A percentile compares a stretch with the other conserved stretches of the same genome.
Evolutionary conservation across 768 basidiomycete genomes (phyloP).

Genomic region (Lactarius vividus): DNA sequence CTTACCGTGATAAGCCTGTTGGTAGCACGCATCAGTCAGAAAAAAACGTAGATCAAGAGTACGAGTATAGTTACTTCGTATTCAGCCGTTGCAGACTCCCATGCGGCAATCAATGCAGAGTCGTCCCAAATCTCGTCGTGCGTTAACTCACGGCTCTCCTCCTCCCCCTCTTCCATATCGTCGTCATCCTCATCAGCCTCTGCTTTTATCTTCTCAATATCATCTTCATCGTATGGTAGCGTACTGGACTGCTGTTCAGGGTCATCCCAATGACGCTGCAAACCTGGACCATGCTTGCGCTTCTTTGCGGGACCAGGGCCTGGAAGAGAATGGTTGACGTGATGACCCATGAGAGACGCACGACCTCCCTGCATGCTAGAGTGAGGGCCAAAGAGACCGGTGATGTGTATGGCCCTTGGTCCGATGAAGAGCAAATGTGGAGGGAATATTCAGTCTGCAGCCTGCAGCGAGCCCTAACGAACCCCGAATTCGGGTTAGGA

Average conservation of each 20-base stretch:
- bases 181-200: conserved; percentile 19
- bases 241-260: conserved; percentile 32
- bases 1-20: conserved; percentile 60
- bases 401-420: background rate
- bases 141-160: conserved; percentile 62
- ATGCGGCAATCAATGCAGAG: conserved; percentile 75
- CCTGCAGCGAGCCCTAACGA: background rate
- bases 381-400: conserved; percentile 4
- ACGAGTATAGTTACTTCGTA: conserved; percentile 51
- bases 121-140: conserved; percentile 86
- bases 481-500: conserved; percentile 21
- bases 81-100: conserved; percentile 82
- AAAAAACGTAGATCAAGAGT: background rate
- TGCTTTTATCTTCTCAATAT: background rate
- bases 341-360: conserved; percentile 17
- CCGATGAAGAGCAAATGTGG: background rate
- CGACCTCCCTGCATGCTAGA: conserved; percentile 22
- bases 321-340: conserved; percentile 19
- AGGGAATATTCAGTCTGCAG: background rate
- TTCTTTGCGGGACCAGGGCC: conserved; percentile 24
- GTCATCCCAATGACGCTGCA: conserved; percentile 46
- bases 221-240: conserved; percentile 37
- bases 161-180: conserved; percentile 38
- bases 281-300: conserved; percentile 19
- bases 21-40: conserved; percentile 1